Evolutionary conservation across 169 alveolate species (phyloP), one percentile per base, ranked within the genome.

Genomic region (Sarcocystis neurona): DNA sequence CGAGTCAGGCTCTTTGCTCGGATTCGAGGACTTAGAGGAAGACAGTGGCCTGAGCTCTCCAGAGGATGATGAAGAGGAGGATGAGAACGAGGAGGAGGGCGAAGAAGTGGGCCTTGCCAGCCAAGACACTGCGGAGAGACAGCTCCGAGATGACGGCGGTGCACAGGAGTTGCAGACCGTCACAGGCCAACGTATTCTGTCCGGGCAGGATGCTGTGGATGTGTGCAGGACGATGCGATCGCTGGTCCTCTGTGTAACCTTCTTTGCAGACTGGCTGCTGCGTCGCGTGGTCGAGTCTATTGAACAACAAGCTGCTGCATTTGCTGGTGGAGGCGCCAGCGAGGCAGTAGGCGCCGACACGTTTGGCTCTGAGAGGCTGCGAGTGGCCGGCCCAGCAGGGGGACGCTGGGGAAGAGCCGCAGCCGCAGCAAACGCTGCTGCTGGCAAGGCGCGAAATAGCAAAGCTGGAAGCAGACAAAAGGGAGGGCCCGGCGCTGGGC

Each of bases 241-340:
- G 37, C 75, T 63, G 44, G 44, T 63, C 6, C 75, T 63, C 75
- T 63, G 75, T n/a, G 75, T 37, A 1, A 43, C 41, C 75, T 63
- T 63, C 43, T 63, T 63, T 41, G 75, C n/a, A 1, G 75, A 63
- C 75, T 63, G 75, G 75, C 75, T 63, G 8, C 46, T 63, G 8
- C 46, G n/a, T 41, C 46, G 1, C 20, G n/a, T 41, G 8, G 4
- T 63, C 46, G 32, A 43, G 43, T 10, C 27, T 41, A n/a, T 63
- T 18, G 75, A 63, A n/a, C 46, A 63, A 63, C 46, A 3, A 43
- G 32, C 8, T 30, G 75, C 8, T 37, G 32, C n/a, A 15, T n/a
- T 20, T 37, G 32, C 41, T 41, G 2, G 6, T 3, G 44, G 39
- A 4, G 44, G 44, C 75, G 75, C 10, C 46, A 43, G 44, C 39